These are phyloP conservation scores for Straminergon stramineum DNA, from an alignment of 225 moss, liverwort and hornwort species.

Conservation along the genomic window DNA sequence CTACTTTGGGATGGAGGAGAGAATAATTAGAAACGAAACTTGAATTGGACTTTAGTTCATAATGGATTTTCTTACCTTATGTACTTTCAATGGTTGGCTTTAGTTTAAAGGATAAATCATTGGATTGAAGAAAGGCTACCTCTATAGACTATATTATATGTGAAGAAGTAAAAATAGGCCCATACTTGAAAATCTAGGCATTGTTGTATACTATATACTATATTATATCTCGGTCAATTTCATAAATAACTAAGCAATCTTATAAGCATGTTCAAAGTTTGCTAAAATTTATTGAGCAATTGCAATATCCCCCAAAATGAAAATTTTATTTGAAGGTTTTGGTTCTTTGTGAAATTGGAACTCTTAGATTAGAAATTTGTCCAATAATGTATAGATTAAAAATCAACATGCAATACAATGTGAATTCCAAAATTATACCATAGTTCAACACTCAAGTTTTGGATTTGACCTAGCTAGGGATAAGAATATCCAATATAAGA, in stretches of 20 bases:
- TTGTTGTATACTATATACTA: neutral
- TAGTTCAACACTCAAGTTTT: neutral
- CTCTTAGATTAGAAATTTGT: neutral
- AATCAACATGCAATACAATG: neutral
- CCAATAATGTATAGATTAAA: neutral
- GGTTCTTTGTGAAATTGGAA: neutral
- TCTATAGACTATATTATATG: neutral
- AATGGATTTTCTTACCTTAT: neutral
- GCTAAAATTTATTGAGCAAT: neutral
- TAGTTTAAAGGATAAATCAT: neutral
- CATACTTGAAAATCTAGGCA: neutral
- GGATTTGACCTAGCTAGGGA: neutral
- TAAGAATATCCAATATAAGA: neutral
- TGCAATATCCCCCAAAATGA: neutral
- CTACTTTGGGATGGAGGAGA: too few species aligned
- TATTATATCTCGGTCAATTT: rapidly evolving
- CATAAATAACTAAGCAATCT: neutral
- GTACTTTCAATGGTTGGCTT: neutral
- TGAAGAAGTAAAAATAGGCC: neutral
- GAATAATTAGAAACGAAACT: neutral
- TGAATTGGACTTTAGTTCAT: neutral
- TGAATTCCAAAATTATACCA: neutral
- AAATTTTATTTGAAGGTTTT: neutral
- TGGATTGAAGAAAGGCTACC: neutral
- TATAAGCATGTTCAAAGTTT: neutral